These are phyloP conservation scores for Dictyophora rubrovolvata DNA, from an alignment of 768 basidiomycete genomes.

Conservation along the genomic window DNA sequence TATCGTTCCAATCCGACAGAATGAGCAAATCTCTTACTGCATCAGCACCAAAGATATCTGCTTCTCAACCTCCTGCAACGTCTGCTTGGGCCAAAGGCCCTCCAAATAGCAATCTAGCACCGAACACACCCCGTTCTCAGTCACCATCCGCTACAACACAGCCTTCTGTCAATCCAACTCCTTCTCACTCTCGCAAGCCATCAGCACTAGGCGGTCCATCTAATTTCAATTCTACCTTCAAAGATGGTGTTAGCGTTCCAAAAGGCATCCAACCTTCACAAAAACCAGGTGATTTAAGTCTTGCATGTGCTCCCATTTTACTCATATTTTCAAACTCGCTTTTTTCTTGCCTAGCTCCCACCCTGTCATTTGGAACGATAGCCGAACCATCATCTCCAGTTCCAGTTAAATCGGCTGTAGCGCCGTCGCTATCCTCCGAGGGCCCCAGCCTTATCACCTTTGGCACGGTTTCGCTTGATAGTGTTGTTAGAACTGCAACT, in stretches of 20 bases:
- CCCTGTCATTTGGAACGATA: constrained; percentile 80
- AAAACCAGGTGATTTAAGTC: neutral
- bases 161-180: constrained; percentile 29
- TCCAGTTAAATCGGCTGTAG: constrained; percentile 71
- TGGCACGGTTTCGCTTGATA: constrained; percentile 59
- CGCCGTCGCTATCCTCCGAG: constrained; percentile 49
- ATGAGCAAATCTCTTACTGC: constrained; percentile 89
- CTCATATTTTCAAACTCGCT: constrained; percentile 33
- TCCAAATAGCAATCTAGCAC: constrained; percentile 49
- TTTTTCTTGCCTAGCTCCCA: constrained; percentile 1
- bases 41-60: constrained; percentile 58
- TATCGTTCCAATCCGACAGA: constrained; percentile 30
- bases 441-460: constrained; percentile 72
- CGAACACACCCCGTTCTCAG: constrained; percentile 63
- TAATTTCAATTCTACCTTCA: constrained; percentile 50
- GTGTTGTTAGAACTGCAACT: constrained; percentile 6
- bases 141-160: constrained; percentile 52
- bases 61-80: constrained; percentile 58
- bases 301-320: constrained; percentile 26
- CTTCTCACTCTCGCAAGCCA: constrained; percentile 67
- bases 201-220: constrained; percentile 53
- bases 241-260: constrained; percentile 70
- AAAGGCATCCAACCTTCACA: constrained; percentile 26
- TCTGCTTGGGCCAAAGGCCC: constrained; percentile 92
- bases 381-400: constrained; percentile 68